Percentiles rank a stretch among this genome's conserved stretches.
Conservation (phyloP, 2,329 filamentous ascomycete genomes). For the Cladorrhinum sp. region DNA sequence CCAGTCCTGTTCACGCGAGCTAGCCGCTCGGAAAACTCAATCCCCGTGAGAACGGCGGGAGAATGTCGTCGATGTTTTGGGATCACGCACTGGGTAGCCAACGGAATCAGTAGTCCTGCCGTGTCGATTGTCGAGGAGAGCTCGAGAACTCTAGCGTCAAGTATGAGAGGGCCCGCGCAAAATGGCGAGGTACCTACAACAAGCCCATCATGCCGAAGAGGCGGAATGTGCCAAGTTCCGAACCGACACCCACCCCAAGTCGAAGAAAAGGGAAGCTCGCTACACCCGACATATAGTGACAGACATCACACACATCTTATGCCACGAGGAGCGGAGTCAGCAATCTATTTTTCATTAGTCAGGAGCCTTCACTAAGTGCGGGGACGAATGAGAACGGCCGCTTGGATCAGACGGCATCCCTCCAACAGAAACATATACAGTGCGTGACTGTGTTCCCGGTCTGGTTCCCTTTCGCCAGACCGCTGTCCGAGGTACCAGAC, state of each 20-base stretch:
- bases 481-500: too few species aligned
- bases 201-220: background rate
- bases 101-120: too few species aligned
- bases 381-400: background rate
- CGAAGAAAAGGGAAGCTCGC: background rate
- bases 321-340: background rate
- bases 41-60: too few species aligned
- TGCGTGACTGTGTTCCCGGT: background rate
- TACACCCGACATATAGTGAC: background rate
- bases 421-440: background rate
- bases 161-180: too few species aligned
- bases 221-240: background rate
- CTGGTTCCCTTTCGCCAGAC: too few species aligned
- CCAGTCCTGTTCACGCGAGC: too few species aligned
- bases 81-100: too few species aligned
- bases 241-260: background rate
- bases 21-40: too few species aligned
- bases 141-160: too few species aligned
- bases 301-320: background rate
- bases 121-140: too few species aligned
- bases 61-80: too few species aligned
- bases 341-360: background rate
- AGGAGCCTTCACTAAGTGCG: background rate
- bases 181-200: too few species aligned
- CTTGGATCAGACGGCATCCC: background rate